Conservation (phyloP, 805 yeast genomes). For the Naumovozyma castellii region DNA sequence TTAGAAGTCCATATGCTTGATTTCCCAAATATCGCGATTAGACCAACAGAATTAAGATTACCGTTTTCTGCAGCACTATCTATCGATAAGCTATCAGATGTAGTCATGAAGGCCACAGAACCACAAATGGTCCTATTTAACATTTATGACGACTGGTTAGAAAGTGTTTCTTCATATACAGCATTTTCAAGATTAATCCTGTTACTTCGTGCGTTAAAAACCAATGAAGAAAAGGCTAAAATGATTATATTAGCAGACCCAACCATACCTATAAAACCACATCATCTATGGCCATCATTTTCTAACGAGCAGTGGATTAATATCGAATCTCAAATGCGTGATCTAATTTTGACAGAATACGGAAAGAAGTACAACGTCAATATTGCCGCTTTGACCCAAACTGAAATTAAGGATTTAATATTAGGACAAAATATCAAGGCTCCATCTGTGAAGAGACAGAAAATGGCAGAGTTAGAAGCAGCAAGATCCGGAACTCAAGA, state of each 20-base stretch:
- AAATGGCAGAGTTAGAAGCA: constrained; percentile 64
- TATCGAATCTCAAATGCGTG: constrained; percentile 81
- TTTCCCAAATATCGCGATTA: constrained; percentile 81
- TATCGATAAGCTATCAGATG: constrained; percentile 67
- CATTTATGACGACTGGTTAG: constrained; percentile 90
- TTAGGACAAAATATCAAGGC: constrained; percentile 90
- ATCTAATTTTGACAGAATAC: constrained; percentile 75
- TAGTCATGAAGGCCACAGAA: constrained; percentile 78
- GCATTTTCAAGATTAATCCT: constrained; percentile 85
- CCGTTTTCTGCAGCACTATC: constrained; percentile 85
- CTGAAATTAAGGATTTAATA: constrained; percentile 87
- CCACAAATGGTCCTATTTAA: constrained; percentile 89
- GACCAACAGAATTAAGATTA: constrained; percentile 79
- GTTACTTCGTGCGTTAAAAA: constrained; percentile 71
- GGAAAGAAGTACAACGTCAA: constrained; percentile 79
- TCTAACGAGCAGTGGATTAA: constrained; percentile 85
- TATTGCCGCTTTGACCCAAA: constrained; percentile 78
- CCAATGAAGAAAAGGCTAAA: constrained; percentile 68
- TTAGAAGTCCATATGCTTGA: constrained; percentile 94
- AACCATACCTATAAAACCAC: constrained; percentile 55
- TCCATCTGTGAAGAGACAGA: constrained; percentile 80
- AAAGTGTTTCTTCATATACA: constrained; percentile 73
- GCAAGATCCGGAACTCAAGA: constrained; percentile 34
- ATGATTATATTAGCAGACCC: constrained; percentile 68
- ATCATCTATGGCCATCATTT: constrained; percentile 91